A percentile compares a stretch with the other conserved stretches of the same genome.
Conservation (phyloP, 768 basidiomycete genomes). For the Russula brevipes region DNA sequence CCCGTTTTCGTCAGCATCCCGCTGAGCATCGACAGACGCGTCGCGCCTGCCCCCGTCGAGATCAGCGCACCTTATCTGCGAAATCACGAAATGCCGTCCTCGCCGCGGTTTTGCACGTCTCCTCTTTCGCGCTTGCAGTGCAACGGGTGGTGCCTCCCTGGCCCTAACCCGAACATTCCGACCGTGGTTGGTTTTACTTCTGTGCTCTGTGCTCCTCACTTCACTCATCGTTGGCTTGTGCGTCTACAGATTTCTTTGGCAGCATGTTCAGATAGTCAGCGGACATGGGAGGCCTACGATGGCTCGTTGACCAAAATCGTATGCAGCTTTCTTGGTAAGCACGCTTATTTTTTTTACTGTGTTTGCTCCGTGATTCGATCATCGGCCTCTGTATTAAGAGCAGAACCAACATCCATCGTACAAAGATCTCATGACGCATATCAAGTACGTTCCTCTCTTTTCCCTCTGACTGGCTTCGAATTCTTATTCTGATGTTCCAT, state of each 20-base stretch:
- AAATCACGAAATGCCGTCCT: constrained; percentile 7
- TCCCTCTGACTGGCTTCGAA: background rate
- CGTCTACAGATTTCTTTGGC: constrained; percentile 18
- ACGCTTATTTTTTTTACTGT: background rate
- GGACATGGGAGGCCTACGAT: constrained; percentile 26
- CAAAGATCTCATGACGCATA: constrained; percentile 22
- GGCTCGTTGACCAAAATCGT: constrained; percentile 23
- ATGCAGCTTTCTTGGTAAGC: constrained; percentile 15
- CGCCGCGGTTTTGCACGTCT: constrained; percentile 22
- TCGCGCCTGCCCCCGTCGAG: constrained; percentile 9
- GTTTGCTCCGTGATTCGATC: background rate
- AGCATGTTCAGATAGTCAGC: constrained; percentile 27
- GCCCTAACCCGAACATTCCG: constrained; percentile 1
- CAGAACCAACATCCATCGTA: constrained; percentile 20
- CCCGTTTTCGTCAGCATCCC: constrained; percentile 19
- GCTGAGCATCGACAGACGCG: constrained; percentile 3
- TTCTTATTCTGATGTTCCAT: background rate
- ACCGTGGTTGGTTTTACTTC: constrained; percentile 4
- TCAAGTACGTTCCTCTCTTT: constrained; percentile 13
- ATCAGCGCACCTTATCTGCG: background rate
- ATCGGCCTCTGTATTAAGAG: background rate
- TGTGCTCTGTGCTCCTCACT: background rate
- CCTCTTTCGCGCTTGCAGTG: constrained; percentile 22
- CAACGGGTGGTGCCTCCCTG: constrained; percentile 23
- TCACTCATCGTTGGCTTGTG: background rate